Conservation (phyloP, 2,329 filamentous ascomycete genomes). For the Ramichloridium luteum region DNA sequence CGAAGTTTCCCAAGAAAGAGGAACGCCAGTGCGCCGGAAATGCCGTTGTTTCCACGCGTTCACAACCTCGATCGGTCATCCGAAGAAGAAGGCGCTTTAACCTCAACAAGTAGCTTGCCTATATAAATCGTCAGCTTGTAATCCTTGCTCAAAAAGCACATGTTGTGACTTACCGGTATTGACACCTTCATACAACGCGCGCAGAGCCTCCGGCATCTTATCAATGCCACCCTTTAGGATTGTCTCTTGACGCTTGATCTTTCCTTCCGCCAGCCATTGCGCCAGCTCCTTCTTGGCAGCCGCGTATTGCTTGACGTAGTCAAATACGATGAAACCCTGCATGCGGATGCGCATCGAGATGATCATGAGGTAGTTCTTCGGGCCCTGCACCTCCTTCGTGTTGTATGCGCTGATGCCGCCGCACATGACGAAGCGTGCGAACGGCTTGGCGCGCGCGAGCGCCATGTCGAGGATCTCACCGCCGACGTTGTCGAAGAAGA, state of each 20-base stretch:
- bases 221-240: conserved; percentile 36
- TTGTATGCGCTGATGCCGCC: conserved; percentile 60
- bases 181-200: conserved; percentile 33
- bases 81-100: conserved; percentile 7
- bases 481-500: conserved; percentile 64
- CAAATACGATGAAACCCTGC: conserved; percentile 63
- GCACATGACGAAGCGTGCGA: conserved; percentile 57
- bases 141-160: too few relatives aligned
- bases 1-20: too few relatives aligned
- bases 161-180: conserved; percentile 34
- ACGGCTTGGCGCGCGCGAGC: conserved; percentile 47
- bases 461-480: conserved; percentile 56
- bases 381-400: conserved; percentile 39
- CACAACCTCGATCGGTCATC: background rate
- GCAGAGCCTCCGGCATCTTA: conserved; percentile 37
- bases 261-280: conserved; percentile 45
- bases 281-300: conserved; percentile 44
- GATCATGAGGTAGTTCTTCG: conserved; percentile 43
- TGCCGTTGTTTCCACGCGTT: too few relatives aligned
- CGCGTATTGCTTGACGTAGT: conserved; percentile 48
- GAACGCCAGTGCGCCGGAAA: too few relatives aligned
- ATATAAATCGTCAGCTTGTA: conserved; percentile 1
- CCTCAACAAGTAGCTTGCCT: conserved; percentile 14
- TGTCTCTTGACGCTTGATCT: conserved; percentile 39
- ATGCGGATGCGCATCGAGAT: conserved; percentile 46